A percentile compares a stretch with the other conserved stretches of the same genome.
These are phyloP conservation scores for Amylocystis lapponica DNA, from an alignment of 768 basidiomycete species.

Conservation along the genomic window DNA sequence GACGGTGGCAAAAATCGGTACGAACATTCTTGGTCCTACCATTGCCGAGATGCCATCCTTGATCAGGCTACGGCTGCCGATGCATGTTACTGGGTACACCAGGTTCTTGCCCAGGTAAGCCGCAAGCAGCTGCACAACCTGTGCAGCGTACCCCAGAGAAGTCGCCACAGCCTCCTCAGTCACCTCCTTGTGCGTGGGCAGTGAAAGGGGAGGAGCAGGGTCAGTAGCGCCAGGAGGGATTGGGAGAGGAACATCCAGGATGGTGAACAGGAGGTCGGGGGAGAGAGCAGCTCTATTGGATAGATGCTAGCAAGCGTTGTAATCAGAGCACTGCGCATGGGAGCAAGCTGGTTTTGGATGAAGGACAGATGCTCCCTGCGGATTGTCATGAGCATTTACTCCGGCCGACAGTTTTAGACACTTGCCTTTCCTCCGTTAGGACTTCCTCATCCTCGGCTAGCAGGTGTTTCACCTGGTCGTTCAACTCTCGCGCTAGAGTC, in stretches of 20 bases:
- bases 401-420: neutral
- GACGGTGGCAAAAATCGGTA: conserved; percentile 9
- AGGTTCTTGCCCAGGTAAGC: conserved; percentile 70
- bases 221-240: conserved; percentile 71
- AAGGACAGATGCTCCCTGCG: conserved; percentile 42
- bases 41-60: conserved; percentile 91
- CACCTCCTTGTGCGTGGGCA: conserved; percentile 61
- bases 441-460: conserved; percentile 28
- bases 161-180: conserved; percentile 86
- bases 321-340: conserved; percentile 58
- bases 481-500: conserved; percentile 35
- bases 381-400: conserved; percentile 13
- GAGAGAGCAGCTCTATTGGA: conserved; percentile 82
- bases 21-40: conserved; percentile 91
- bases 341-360: conserved; percentile 44
- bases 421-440: conserved; percentile 36
- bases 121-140: conserved; percentile 78
- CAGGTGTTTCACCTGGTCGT: conserved; percentile 28
- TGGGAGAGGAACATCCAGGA: conserved; percentile 84
- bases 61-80: conserved; percentile 87
- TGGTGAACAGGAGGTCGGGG: conserved; percentile 88
- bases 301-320: conserved; percentile 72
- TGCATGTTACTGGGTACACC: conserved; percentile 85
- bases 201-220: conserved; percentile 75
- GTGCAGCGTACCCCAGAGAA: conserved; percentile 86